Evolutionary conservation across 768 basidiomycete species (phyloP).

Genomic region (Dacryopinax spathularia): DNA sequence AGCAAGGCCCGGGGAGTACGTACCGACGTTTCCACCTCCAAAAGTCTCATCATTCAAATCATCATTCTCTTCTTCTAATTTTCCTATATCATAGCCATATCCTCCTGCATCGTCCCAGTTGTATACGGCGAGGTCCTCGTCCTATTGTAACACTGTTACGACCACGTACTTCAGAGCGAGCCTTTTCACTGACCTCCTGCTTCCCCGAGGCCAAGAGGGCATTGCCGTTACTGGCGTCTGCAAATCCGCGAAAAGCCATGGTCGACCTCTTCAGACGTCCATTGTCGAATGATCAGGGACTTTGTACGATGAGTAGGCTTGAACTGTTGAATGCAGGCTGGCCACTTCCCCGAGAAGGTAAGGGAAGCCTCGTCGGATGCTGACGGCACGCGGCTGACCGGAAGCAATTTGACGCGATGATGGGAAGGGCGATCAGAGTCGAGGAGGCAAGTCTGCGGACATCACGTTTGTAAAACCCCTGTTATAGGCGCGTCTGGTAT

Average conservation of each 20-base stretch:
- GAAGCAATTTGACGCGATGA: background rate
- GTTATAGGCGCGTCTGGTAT: background rate
- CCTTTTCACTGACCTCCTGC: background rate
- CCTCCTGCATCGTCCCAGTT: conserved; percentile 57
- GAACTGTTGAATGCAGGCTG: background rate
- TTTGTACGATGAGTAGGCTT: background rate
- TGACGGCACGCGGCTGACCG: conserved; percentile 5
- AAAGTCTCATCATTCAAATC: conserved; percentile 97
- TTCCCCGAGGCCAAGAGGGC: background rate
- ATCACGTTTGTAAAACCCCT: background rate
- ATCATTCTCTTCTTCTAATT: conserved; percentile 77
- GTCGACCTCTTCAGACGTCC: background rate
- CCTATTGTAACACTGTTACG: conserved; percentile 13
- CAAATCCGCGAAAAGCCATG: conserved; percentile 1
- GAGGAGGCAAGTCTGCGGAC: too few relatives aligned
- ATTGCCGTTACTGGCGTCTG: background rate
- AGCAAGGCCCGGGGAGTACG: conserved; percentile 21
- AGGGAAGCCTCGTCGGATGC: background rate
- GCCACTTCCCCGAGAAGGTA: background rate
- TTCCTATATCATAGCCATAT: conserved; percentile 77
- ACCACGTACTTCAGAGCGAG: background rate
- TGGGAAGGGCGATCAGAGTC: background rate
- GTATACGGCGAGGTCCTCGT: conserved; percentile 79
- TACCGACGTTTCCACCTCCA: conserved; percentile 63
- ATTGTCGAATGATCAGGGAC: background rate